Conservation (phyloP, 1,284 basidiomycete genomes). For the Melampsora americana region DNA sequence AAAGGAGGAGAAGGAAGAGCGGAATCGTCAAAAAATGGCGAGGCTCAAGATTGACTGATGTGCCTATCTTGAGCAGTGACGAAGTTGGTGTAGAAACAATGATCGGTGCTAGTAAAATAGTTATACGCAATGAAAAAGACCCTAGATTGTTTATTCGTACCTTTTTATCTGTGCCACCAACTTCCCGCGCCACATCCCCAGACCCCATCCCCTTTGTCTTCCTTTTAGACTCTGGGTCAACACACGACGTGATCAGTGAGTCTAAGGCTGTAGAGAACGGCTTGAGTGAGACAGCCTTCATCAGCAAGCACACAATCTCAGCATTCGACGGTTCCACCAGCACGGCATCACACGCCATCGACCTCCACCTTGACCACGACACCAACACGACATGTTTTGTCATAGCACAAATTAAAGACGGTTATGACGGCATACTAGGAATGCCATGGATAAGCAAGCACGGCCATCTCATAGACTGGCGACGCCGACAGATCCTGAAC, state of each 20-base stretch:
- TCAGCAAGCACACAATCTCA: background rate
- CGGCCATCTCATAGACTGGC: background rate
- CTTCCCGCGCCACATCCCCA: background rate
- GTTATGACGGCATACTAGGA: background rate
- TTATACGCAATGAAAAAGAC: background rate
- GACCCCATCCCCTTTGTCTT: background rate
- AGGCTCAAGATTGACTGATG: background rate
- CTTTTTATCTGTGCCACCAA: background rate
- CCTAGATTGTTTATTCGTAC: background rate
- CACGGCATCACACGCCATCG: background rate
- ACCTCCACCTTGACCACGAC: background rate
- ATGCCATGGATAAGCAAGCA: background rate
- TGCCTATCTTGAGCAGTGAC: slow-evolving; percentile 2
- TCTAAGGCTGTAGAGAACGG: background rate
- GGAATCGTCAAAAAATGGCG: background rate
- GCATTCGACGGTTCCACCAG: background rate
- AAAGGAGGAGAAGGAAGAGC: background rate
- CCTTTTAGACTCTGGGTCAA: background rate
- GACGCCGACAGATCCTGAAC: background rate
- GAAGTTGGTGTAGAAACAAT: background rate
- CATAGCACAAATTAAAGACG: background rate
- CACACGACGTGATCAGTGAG: slow-evolving; percentile 1
- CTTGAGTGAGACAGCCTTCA: background rate
- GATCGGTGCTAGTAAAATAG: background rate
- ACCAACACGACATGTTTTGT: background rate